Evolutionary conservation across 179 eudicot genomes (phyloP).

Genomic region (Silene vulgaris): DNA sequence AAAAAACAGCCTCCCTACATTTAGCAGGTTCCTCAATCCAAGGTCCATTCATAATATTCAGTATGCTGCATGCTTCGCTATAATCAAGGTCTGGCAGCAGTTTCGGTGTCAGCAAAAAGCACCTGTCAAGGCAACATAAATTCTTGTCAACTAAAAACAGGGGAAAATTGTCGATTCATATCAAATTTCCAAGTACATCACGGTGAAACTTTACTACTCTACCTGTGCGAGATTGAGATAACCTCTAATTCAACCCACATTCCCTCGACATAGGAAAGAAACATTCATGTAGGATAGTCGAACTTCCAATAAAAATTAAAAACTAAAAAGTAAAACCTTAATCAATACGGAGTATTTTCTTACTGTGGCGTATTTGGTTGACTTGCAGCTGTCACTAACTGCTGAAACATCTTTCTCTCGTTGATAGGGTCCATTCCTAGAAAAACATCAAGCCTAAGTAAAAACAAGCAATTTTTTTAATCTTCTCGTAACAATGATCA

Average conservation of each 20-base stretch:
- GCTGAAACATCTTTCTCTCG: conserved; percentile 98
- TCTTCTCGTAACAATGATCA: background rate
- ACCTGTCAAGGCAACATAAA: conserved; percentile 39
- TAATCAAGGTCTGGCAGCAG: conserved; percentile 76
- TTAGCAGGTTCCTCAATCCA: conserved; percentile 81
- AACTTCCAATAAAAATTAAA: background rate
- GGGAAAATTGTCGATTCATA: too few species aligned
- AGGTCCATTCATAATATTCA: conserved; percentile 85
- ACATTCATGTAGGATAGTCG: background rate
- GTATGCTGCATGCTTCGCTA: conserved; percentile 77
- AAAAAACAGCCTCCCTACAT: conserved; percentile 33
- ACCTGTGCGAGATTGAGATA: too few species aligned
- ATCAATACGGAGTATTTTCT: conserved; percentile 21
- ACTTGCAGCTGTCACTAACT: conserved; percentile 93
- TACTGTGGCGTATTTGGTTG: conserved; percentile 96
- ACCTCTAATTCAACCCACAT: too few species aligned
- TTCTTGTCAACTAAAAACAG: too few species aligned
- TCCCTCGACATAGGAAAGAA: background rate
- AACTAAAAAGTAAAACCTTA: background rate
- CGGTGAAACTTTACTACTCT: too few species aligned
- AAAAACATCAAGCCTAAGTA: conserved; percentile 17
- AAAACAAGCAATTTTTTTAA: background rate
- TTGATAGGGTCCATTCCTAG: conserved; percentile 97
- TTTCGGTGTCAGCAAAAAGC: conserved; percentile 95
- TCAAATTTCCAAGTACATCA: too few species aligned